Percentiles rank a stretch among this genome's conserved stretches.
These are phyloP conservation scores for Solanum phureja DNA, from an alignment of 257 asterid genomes.

Conservation along the genomic window DNA sequence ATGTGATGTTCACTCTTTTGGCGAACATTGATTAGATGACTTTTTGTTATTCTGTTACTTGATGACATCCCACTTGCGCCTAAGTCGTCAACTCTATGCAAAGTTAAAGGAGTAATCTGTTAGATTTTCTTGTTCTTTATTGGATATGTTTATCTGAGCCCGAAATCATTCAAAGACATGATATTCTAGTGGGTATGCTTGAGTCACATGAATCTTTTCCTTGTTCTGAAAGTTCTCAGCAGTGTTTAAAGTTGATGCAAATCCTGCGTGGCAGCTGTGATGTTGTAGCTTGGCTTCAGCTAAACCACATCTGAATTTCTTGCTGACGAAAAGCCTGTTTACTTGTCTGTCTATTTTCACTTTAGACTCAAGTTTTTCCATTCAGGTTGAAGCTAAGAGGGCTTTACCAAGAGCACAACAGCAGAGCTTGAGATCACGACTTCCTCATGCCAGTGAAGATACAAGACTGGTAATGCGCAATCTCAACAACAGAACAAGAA, in stretches of 20 bases:
- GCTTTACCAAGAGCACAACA: slow-evolving; percentile 90
- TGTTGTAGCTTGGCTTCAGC: neutral
- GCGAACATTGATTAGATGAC: neutral
- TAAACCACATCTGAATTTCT: neutral
- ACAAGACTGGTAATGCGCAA: slow-evolving; percentile 44
- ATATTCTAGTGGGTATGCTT: neutral
- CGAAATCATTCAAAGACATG: neutral
- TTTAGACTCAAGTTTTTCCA: neutral
- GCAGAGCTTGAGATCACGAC: slow-evolving; percentile 55
- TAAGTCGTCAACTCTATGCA: neutral
- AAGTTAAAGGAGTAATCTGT: neutral
- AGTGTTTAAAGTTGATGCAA: neutral
- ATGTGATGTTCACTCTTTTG: neutral
- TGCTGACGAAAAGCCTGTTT: neutral
- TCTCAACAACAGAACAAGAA: slow-evolving; percentile 41
- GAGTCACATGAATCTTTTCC: neutral
- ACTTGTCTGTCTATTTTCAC: neutral
- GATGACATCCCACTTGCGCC: neutral
- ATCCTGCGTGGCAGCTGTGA: neutral
- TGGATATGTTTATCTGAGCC: neutral
- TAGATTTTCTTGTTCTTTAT: neutral
- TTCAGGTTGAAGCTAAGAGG: slow-evolving; percentile 84
- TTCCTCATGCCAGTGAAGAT: slow-evolving; percentile 38
- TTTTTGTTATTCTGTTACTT: neutral
- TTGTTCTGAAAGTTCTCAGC: neutral